Base-by-base conservation (phyloP, 2,329 filamentous ascomycete genomes). In the Juglanconis sp. region DNA sequence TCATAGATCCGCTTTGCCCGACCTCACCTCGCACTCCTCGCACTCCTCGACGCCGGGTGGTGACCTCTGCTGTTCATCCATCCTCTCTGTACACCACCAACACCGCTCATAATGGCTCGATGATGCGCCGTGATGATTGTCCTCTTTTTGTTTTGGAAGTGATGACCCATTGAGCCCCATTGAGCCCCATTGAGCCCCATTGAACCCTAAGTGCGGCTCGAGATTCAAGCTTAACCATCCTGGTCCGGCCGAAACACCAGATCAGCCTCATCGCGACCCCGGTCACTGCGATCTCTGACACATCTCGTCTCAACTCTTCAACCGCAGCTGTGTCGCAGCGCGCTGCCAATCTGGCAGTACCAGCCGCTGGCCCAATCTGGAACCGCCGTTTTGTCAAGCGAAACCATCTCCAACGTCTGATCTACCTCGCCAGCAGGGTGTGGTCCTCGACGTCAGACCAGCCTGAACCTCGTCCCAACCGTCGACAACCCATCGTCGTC, bases 371-470 rank as follows among this genome's bases (percentile, higher is more conserved):
- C 62, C 53, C 68, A 68, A 66, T 67, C 73, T 76, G 75, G 76
- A 69, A 77, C 75, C 69, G 68, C 65, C 69, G 67, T 65, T 63
- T 68, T 67, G 63, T 63, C 68, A 67, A 70, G 67, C 78, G 76
- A 81, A 80, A 81, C 77, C 66, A 61, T 66, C 70, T 76, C 73
- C 70, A 73, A 74, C 74, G 77, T 80, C 76, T 79, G 75, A 76
- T 77, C 74, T 71, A 68, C 69, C 50, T 57, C 53, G 53, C 63
- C 56, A 51, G 34, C 38, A 54, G 44, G 61, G 58, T 52, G 38
- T 35, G 34, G 51, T 57, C 61, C 57, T 36, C 32, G 61, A 42
- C 46, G 48, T 30, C 52, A 55, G 53, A 50, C 38, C 53, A 48
- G 56, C 53, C 48, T 53, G 40, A 51, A 52, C 47, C 57, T 58